These are phyloP conservation scores for Ophiostoma quercus DNA, from an alignment of 2,329 filamentous ascomycete genomes.

Conservation along the genomic window DNA sequence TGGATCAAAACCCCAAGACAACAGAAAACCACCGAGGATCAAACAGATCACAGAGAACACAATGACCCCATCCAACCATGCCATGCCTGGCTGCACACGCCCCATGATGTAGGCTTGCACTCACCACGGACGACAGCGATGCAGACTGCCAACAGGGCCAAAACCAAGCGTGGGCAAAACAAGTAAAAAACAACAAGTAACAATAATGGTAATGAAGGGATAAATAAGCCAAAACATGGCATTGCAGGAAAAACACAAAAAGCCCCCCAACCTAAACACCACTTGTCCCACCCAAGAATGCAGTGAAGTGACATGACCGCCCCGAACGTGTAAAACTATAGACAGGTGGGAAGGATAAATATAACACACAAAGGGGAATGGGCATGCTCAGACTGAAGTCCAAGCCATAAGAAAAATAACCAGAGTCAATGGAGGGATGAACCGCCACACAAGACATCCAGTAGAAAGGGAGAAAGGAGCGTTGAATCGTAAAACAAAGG, in stretches of 20 bases:
- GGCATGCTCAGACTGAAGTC: neutral
- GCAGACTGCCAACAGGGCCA: neutral
- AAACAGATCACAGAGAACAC: neutral
- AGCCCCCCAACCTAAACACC: constrained; percentile 20
- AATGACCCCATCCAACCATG: neutral
- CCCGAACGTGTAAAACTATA: constrained; percentile 14
- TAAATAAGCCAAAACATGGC: constrained; percentile 4
- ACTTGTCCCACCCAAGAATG: constrained; percentile 17
- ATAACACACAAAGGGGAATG: neutral
- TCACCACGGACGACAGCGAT: neutral
- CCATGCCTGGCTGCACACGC: neutral
- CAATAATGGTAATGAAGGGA: neutral
- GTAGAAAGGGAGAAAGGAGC: constrained; percentile 1
- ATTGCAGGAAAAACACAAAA: neutral
- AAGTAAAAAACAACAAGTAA: neutral
- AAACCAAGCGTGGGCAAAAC: neutral
- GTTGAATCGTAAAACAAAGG: neutral
- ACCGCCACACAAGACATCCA: neutral
- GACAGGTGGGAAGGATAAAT: constrained; percentile 6
- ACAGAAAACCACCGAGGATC: neutral
- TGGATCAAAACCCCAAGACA: neutral
- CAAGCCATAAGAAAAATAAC: neutral
- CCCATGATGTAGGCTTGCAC: neutral
- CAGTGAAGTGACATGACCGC: constrained; percentile 16
- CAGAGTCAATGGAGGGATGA: neutral